These are phyloP conservation scores for Aureobasidium sp. DNA, from an alignment of 2,329 filamentous ascomycete species.

Conservation along the genomic window DNA sequence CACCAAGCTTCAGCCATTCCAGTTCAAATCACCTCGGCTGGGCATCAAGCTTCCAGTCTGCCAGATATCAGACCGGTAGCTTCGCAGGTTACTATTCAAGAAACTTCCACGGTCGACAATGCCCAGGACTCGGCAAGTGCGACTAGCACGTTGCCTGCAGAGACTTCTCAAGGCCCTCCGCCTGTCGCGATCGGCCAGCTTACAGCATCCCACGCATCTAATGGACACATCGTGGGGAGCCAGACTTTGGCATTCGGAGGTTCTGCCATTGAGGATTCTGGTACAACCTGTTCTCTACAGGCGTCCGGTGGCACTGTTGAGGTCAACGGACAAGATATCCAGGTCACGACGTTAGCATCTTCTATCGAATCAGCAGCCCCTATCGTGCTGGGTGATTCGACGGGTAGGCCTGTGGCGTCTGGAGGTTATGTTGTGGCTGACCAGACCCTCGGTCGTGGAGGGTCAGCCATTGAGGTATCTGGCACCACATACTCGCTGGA, in stretches of 20 bases:
- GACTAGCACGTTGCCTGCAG: not conserved
- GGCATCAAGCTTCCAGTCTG: not conserved
- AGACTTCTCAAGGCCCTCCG: not conserved
- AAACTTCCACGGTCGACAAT: no score
- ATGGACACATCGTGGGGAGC: not conserved
- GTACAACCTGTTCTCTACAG: not conserved
- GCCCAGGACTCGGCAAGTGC: not conserved
- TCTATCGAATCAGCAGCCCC: not conserved
- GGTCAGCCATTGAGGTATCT: not conserved
- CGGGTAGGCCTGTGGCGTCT: not conserved
- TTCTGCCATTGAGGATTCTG: not conserved
- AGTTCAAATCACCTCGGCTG: not conserved
- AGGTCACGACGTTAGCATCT: not conserved
- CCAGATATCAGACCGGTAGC: not conserved
- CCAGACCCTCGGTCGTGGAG: not conserved
- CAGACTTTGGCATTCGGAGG: not conserved
- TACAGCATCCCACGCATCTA: not conserved
- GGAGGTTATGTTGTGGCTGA: not conserved
- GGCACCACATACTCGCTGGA: not conserved
- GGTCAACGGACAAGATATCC: not conserved
- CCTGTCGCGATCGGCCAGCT: not conserved
- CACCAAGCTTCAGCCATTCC: not conserved
- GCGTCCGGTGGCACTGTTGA: not conserved
- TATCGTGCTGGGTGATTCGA: not conserved
- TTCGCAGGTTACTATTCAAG: not conserved